These are phyloP conservation scores for Castanea mollissima DNA, from an alignment of 306 rosid genomes.

Conservation along the genomic window DNA sequence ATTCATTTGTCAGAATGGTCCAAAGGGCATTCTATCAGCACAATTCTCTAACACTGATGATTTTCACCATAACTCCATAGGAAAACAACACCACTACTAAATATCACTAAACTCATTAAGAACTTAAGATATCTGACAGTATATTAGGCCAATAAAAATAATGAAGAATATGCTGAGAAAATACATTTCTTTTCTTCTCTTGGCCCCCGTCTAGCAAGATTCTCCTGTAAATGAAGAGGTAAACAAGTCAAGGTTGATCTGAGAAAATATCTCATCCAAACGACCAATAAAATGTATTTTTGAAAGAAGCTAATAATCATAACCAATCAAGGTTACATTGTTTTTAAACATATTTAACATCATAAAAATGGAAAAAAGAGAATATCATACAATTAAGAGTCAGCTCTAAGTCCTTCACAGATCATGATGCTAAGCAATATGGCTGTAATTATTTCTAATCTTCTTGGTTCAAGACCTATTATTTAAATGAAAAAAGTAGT, in stretches of 20 bases:
- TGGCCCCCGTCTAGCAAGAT: conserved; percentile 26
- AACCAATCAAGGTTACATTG: not conserved
- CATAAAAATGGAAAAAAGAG: not conserved
- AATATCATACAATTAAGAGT: not conserved
- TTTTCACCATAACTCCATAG: not conserved
- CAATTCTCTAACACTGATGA: not conserved
- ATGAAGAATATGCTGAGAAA: conserved; percentile 11
- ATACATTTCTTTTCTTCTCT: conserved; percentile 64
- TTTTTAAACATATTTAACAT: not conserved
- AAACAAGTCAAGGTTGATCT: conserved; percentile 22
- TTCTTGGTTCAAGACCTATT: not conserved
- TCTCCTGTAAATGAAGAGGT: conserved; percentile 53
- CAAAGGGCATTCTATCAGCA: not conserved
- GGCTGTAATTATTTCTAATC: not conserved
- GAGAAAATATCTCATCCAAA: not conserved
- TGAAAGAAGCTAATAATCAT: not conserved
- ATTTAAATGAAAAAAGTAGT: not conserved
- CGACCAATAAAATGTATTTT: not conserved
- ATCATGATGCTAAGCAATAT: not conserved
- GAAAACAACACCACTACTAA: not conserved
- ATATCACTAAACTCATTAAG: not conserved
- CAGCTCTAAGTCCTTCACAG: not conserved
- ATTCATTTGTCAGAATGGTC: not conserved
- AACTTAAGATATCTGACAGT: conserved; percentile 2
- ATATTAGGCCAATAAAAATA: not conserved